Percentiles rank a stretch among this genome's conserved stretches.
These are phyloP conservation scores for Rhizopogon rudus DNA, from an alignment of 768 basidiomycete genomes.

Conservation along the genomic window DNA sequence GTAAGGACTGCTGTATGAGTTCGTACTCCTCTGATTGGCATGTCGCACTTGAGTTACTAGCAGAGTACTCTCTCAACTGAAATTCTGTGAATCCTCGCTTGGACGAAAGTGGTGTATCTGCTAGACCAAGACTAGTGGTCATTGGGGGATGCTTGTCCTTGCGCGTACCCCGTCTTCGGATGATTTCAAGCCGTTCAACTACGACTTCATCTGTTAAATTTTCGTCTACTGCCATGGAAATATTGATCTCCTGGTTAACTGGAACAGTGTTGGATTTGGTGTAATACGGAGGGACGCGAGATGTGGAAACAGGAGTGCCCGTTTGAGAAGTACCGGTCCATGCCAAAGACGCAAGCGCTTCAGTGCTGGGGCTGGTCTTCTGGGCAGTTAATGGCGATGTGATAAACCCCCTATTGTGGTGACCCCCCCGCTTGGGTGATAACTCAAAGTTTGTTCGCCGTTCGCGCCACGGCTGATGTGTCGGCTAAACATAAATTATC, in stretches of 20 bases:
- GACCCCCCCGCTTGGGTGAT: background rate
- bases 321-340: conserved; percentile 20
- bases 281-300: background rate
- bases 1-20: background rate
- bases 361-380: conserved; percentile 14
- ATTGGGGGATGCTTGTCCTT: background rate
- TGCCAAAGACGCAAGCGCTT: conserved; percentile 28
- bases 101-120: background rate
- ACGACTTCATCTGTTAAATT: conserved; percentile 46
- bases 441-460: conserved; percentile 16
- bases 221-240: conserved; percentile 47
- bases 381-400: conserved; percentile 1
- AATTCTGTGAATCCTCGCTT: background rate
- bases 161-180: conserved; percentile 23
- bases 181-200: conserved; percentile 41
- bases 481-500: conserved; percentile 18
- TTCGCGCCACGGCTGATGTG: conserved; percentile 25
- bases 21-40: background rate
- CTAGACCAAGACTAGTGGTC: background rate
- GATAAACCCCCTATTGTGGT: background rate
- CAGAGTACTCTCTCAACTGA: background rate
- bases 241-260: conserved; percentile 29
- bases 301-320: background rate
- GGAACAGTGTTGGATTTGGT: conserved; percentile 8
- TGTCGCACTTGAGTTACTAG: too few species aligned